These are phyloP conservation scores for Venustampulla echinocandica DNA, from an alignment of 495 filamentous ascomycete species.

Conservation along the genomic window DNA sequence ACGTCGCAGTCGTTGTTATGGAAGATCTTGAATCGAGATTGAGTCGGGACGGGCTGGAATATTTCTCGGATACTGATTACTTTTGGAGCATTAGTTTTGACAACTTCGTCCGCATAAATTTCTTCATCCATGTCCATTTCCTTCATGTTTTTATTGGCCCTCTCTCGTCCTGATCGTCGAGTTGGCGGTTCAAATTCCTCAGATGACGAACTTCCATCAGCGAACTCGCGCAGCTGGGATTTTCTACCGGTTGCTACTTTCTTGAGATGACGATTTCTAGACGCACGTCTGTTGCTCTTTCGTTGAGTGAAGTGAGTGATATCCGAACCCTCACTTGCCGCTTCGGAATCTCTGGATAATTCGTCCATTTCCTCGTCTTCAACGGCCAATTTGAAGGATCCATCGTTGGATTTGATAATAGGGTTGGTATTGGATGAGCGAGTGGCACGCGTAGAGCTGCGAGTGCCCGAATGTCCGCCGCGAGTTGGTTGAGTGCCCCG, in stretches of 20 bases:
- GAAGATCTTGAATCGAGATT: slow-evolving; percentile 51
- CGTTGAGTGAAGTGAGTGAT: slow-evolving; percentile 12
- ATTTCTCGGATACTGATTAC: slow-evolving; percentile 57
- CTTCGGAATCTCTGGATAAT: slow-evolving; percentile 26
- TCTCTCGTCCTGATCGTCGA: slow-evolving; percentile 44
- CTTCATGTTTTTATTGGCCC: slow-evolving; percentile 46
- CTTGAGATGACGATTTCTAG: background rate
- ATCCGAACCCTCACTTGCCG: slow-evolving; percentile 20
- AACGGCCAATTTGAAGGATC: slow-evolving; percentile 2
- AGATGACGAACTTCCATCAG: slow-evolving; percentile 4
- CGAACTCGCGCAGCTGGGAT: background rate
- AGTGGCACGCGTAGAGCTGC: slow-evolving; percentile 5
- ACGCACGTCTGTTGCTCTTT: background rate
- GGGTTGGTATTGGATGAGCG: slow-evolving; percentile 10
- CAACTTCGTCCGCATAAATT: slow-evolving; percentile 45
- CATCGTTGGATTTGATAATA: slow-evolving; percentile 7
- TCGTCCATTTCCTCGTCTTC: slow-evolving; percentile 37
- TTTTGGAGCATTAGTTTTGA: slow-evolving; percentile 37
- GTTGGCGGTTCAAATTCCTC: slow-evolving; percentile 27
- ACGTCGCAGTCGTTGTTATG: slow-evolving; percentile 66
- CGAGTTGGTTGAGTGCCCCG: background rate
- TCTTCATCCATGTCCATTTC: slow-evolving; percentile 56
- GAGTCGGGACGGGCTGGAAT: slow-evolving; percentile 47
- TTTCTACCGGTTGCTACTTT: no score
- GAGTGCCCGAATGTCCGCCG: background rate